Conservation (phyloP, 192 early-diverging fungal genomes). For the Backusella parvicylindrica region DNA sequence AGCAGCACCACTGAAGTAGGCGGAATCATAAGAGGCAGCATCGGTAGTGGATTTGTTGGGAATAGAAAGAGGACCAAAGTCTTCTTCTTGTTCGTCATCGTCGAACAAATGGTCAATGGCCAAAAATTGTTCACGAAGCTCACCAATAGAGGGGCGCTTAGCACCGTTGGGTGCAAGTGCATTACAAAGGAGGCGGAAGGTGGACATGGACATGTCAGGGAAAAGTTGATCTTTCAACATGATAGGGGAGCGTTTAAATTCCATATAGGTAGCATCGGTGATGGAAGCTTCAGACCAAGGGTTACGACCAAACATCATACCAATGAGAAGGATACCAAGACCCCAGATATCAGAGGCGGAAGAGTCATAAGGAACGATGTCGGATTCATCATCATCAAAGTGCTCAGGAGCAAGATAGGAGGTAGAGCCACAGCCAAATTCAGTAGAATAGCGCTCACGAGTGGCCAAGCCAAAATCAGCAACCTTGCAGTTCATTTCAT, state of each 20-base stretch:
- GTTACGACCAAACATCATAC: slow-evolving; percentile 76
- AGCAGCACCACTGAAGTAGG: slow-evolving; percentile 10
- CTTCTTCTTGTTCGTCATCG: background rate
- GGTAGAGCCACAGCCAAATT: slow-evolving; percentile 85
- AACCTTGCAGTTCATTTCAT: slow-evolving; percentile 52
- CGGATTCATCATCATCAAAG: slow-evolving; percentile 31
- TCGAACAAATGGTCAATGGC: slow-evolving; percentile 10
- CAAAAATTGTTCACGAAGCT: slow-evolving; percentile 27
- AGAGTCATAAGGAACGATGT: slow-evolving; percentile 43
- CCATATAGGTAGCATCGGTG: slow-evolving; percentile 46
- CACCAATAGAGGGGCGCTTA: slow-evolving; percentile 35
- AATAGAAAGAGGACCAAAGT: slow-evolving; percentile 30
- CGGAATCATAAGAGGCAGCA: slow-evolving; percentile 8
- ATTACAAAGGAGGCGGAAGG: slow-evolving; percentile 41
- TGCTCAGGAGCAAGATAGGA: slow-evolving; percentile 87
- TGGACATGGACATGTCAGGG: slow-evolving; percentile 40
- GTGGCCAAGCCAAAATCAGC: slow-evolving; percentile 96
- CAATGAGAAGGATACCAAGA: slow-evolving; percentile 74
- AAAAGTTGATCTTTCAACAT: slow-evolving; percentile 52
- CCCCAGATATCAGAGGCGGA: slow-evolving; percentile 76
- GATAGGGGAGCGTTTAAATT: slow-evolving; percentile 42
- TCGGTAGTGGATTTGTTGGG: slow-evolving; percentile 3
- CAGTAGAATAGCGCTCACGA: slow-evolving; percentile 63
- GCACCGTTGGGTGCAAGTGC: slow-evolving; percentile 44
- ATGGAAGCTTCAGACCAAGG: slow-evolving; percentile 65